Evolutionary conservation across 495 filamentous ascomycete genomes (phyloP).

Genomic region (Xylaria telfairii): DNA sequence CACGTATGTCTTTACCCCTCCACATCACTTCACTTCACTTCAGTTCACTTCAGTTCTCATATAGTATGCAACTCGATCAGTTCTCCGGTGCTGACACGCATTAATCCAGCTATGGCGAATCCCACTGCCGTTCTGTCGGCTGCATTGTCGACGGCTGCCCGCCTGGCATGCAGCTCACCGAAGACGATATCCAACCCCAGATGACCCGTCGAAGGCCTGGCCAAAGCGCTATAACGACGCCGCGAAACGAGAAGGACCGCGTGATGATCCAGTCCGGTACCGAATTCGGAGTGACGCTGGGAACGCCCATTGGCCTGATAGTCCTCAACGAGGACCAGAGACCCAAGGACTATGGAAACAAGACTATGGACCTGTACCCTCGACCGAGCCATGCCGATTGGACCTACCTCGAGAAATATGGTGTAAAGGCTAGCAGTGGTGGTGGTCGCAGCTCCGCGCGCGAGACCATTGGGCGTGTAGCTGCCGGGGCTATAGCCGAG

Average conservation of each 20-base stretch:
- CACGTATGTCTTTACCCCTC: slow-evolving; percentile 68
- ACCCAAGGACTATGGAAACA: slow-evolving; percentile 89
- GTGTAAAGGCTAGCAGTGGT: slow-evolving; percentile 90
- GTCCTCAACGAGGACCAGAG: slow-evolving; percentile 93
- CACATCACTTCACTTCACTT: too few relatives aligned
- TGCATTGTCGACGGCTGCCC: slow-evolving; percentile 90
- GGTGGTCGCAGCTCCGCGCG: slow-evolving; percentile 91
- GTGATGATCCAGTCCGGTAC: slow-evolving; percentile 95
- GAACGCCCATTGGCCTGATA: slow-evolving; percentile 87
- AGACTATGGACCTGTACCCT: slow-evolving; percentile 91
- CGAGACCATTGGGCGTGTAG: slow-evolving; percentile 93
- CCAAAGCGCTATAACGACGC: slow-evolving; percentile 88
- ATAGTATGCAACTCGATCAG: background rate
- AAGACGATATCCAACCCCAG: slow-evolving; percentile 92
- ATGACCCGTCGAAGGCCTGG: slow-evolving; percentile 91
- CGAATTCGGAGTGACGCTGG: slow-evolving; percentile 89
- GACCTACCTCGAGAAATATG: slow-evolving; percentile 97
- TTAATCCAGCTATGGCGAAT: slow-evolving; percentile 77
- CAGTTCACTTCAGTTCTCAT: background rate
- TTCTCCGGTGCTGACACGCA: slow-evolving; percentile 21
- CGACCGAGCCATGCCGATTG: slow-evolving; percentile 94
- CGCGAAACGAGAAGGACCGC: slow-evolving; percentile 88
- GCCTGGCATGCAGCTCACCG: slow-evolving; percentile 86
- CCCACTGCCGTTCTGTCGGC: slow-evolving; percentile 88
- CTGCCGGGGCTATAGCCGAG: slow-evolving; percentile 93